A percentile compares a stretch with the other conserved stretches of the same genome.
Conservation (phyloP, 257 asterid genomes). For the Striga asiatica region DNA sequence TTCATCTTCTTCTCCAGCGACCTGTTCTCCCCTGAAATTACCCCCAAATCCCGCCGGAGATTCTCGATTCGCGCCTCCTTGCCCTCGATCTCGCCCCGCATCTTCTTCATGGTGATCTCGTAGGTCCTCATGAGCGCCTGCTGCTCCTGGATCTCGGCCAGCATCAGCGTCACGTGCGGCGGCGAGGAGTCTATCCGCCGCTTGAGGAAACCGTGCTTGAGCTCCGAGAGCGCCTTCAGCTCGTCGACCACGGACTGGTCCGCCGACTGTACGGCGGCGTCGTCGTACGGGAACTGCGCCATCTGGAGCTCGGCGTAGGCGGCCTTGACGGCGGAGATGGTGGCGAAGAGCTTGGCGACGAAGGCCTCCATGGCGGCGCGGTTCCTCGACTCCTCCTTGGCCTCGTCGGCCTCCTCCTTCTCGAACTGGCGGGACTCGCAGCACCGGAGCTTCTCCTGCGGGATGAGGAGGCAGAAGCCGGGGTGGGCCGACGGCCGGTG, state of each 20-base stretch:
- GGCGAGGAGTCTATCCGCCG: conserved; percentile 72
- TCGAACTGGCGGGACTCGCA: conserved; percentile 64
- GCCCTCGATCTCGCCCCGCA: conserved; percentile 60
- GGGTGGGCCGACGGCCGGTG: conserved; percentile 34
- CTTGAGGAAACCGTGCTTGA: conserved; percentile 54
- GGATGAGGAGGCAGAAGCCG: conserved; percentile 58
- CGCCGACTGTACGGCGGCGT: conserved; percentile 60
- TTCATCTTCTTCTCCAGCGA: conserved; percentile 53
- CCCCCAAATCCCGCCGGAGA: conserved; percentile 26
- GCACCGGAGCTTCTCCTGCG: conserved; percentile 77
- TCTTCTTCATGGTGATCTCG: conserved; percentile 89
- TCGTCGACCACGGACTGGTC: conserved; percentile 88
- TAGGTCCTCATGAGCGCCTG: conserved; percentile 88
- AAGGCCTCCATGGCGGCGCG: conserved; percentile 82
- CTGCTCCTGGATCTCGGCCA: conserved; percentile 92
- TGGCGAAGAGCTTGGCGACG: conserved; percentile 83
- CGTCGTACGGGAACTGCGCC: conserved; percentile 89
- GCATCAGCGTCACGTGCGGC: conserved; percentile 82
- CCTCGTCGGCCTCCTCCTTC: conserved; percentile 43
- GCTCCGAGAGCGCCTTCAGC: conserved; percentile 64
- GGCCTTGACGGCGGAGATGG: conserved; percentile 72
- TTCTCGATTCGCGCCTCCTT: conserved; percentile 30
- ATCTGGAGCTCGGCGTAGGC: conserved; percentile 93
- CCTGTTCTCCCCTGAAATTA: conserved; percentile 27
- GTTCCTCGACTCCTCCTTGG: conserved; percentile 39